phyloP scores from a whole-genome alignment of 768 basidiomycete species.

The Imleria badia region DNA sequence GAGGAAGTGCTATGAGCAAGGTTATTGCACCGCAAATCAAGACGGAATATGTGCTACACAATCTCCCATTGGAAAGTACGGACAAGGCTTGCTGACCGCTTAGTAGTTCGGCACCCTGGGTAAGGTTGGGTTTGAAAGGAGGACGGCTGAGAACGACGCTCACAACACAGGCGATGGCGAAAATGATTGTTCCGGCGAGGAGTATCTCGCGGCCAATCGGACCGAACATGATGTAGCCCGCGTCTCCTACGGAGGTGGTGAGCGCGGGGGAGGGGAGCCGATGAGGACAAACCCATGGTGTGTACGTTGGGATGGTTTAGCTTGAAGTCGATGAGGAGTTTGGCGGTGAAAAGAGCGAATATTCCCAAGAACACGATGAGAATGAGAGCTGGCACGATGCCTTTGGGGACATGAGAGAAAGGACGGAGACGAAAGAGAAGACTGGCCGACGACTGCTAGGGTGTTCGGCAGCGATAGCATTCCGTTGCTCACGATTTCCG shows the following conservation, averaged over 20 bases:
- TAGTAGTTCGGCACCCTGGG: conserved; percentile 26
- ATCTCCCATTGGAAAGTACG: conserved; percentile 45
- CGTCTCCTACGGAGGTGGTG: neutral
- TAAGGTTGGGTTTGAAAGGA: neutral
- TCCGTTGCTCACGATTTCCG: conserved; percentile 7
- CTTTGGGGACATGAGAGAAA: neutral
- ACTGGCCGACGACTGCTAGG: conserved; percentile 1
- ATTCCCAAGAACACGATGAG: conserved; percentile 1
- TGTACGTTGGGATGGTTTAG: conserved; percentile 51
- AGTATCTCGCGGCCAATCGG: conserved; percentile 4
- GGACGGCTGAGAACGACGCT: neutral
- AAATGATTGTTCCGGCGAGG: neutral
- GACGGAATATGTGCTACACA: conserved; percentile 46
- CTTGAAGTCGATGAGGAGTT: conserved; percentile 40
- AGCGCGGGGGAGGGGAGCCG: neutral
- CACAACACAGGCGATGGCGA: conserved; percentile 1
- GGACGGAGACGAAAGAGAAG: neutral
- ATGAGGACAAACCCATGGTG: conserved; percentile 43
- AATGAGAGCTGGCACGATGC: conserved; percentile 8
- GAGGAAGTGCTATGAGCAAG: conserved; percentile 7
- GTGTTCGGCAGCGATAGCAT: neutral
- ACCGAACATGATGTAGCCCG: conserved; percentile 3
- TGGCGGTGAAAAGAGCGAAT: conserved; percentile 30
- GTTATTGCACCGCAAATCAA: conserved; percentile 41
- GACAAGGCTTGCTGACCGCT: conserved; percentile 55